Conservation (phyloP, 148 eudicot species). For the Rhododendron griersonianum region DNA sequence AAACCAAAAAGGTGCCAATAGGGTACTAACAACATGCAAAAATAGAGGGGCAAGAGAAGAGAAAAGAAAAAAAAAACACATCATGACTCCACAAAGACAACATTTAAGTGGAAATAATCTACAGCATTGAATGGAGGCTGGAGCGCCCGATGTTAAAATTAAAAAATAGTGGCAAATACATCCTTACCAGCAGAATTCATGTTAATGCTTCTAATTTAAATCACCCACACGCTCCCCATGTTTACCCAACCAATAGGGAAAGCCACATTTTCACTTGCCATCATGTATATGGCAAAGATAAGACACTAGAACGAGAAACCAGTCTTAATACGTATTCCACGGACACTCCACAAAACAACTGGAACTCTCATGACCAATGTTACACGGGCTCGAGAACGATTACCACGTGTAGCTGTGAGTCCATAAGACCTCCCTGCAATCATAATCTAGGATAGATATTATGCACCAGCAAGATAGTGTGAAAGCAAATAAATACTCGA, state of each 20-base stretch:
- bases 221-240: background rate
- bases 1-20: background rate
- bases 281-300: too few species aligned
- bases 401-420: too few species aligned
- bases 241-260: background rate
- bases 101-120: background rate
- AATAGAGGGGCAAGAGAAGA: background rate
- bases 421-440: too few species aligned
- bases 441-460: too few species aligned
- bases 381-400: too few species aligned
- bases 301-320: too few species aligned
- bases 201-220: background rate
- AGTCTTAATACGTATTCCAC: too few species aligned
- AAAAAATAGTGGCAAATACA: background rate
- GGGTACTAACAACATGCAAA: background rate
- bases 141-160: background rate
- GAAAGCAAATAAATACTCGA: too few species aligned
- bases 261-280: too few species aligned
- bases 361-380: too few species aligned
- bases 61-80: background rate
- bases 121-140: background rate
- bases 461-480: too few species aligned
- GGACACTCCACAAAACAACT: too few species aligned
- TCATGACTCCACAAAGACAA: background rate
- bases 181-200: background rate